Conservation (phyloP, 305 asterid species). For the Solanum chacoense region DNA sequence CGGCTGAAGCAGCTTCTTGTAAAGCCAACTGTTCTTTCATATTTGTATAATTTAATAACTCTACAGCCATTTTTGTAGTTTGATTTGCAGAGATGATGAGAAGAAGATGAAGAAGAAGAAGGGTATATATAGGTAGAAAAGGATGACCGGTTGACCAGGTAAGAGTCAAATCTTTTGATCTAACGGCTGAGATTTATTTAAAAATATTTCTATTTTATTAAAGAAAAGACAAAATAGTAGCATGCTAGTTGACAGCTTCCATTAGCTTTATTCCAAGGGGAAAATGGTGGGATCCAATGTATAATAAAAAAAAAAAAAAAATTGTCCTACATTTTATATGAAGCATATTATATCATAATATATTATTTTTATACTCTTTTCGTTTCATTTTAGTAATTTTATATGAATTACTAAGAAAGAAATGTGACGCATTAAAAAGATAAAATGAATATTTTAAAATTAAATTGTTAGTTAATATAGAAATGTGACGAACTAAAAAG, state of each 20-base stretch:
- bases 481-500: too few species aligned
- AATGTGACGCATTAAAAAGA: too few species aligned
- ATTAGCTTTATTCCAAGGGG: background rate
- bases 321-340: too few species aligned
- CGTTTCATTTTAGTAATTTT: too few species aligned
- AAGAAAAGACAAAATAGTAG: background rate
- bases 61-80: constrained; percentile 30
- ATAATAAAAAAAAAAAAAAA: too few species aligned
- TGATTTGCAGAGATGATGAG: background rate
- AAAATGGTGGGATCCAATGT: background rate
- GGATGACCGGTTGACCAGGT: background rate
- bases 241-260: background rate
- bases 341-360: too few species aligned
- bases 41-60: constrained; percentile 18
- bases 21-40: background rate
- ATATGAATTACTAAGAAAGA: background rate
- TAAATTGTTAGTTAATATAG: too few species aligned
- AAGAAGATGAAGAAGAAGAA: background rate
- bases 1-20: constrained; percentile 7
- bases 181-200: background rate
- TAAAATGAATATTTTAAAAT: too few species aligned
- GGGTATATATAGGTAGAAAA: background rate
- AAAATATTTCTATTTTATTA: background rate
- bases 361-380: too few species aligned
- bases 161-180: background rate